Evolutionary conservation across 1,284 basidiomycete species (phyloP).

Genomic region (Singerocomus rubriflavus): DNA sequence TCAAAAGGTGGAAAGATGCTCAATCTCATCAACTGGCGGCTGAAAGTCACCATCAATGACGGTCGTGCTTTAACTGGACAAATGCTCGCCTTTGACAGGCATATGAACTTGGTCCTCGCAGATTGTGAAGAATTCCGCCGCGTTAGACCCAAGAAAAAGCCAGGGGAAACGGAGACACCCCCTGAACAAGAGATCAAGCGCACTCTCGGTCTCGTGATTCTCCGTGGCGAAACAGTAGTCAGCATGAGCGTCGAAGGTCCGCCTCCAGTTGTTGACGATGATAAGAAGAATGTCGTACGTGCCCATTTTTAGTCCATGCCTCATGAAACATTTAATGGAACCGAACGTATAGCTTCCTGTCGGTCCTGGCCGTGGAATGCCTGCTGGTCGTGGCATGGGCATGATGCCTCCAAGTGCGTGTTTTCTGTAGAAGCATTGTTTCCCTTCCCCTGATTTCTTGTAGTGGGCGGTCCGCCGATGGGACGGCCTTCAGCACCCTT

Average conservation of each 20-base stretch:
- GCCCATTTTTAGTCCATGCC: constrained; percentile 9
- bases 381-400: constrained; percentile 96
- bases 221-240: constrained; percentile 96
- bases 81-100: constrained; percentile 99
- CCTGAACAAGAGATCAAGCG: constrained; percentile 96
- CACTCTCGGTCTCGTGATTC: constrained; percentile 91
- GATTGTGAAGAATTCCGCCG: constrained; percentile 96
- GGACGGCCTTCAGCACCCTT: constrained; percentile 85
- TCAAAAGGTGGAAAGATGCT: constrained; percentile 98
- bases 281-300: constrained; percentile 75
- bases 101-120: constrained; percentile 99
- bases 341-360: constrained; percentile 61
- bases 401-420: constrained; percentile 87
- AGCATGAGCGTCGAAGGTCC: constrained; percentile 95
- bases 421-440: constrained; percentile 16
- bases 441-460: constrained; percentile 17
- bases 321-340: constrained; percentile 14
- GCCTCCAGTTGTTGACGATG: constrained; percentile 87
- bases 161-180: constrained; percentile 68
- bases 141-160: constrained; percentile 83
- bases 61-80: constrained; percentile 94
- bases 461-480: constrained; percentile 67
- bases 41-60: constrained; percentile 98
- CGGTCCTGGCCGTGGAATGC: constrained; percentile 92
- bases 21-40: constrained; percentile 94